A percentile compares a stretch with the other conserved stretches of the same genome.
phyloP scores from a whole-genome alignment of 306 rosid species.

The Carpinus fangiana region DNA sequence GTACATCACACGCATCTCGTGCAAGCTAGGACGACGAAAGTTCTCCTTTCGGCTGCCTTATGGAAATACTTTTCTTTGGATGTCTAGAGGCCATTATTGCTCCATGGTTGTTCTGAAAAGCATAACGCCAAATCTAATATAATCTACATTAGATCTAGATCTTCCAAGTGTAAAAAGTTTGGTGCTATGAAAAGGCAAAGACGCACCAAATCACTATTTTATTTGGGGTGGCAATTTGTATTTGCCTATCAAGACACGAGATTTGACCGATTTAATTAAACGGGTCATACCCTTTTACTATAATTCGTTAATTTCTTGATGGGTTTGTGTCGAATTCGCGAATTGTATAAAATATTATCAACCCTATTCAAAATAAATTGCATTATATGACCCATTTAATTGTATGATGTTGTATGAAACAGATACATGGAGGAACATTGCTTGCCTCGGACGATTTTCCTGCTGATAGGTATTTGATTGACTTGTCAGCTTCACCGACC shows the following conservation, averaged over 20 bases:
- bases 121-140: neutral
- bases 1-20: neutral
- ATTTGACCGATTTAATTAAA: too few species aligned
- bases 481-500: slow-evolving; percentile 53
- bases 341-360: too few species aligned
- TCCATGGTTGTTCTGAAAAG: neutral
- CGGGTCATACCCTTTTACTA: too few species aligned
- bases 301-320: too few species aligned
- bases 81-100: neutral
- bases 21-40: neutral
- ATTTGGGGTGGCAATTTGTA: too few species aligned
- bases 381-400: too few species aligned
- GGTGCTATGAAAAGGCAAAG: neutral
- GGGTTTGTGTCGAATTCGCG: too few species aligned
- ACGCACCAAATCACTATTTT: too few species aligned
- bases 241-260: too few species aligned
- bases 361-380: too few species aligned
- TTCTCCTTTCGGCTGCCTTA: slow-evolving; percentile 4
- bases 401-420: slow-evolving; percentile 22
- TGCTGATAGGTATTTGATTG: slow-evolving; percentile 57
- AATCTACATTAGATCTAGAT: neutral
- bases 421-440: slow-evolving; percentile 90
- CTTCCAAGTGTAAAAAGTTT: neutral
- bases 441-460: slow-evolving; percentile 70
- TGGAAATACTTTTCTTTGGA: neutral